These are phyloP conservation scores for Cryphonectria radicalis DNA, from an alignment of 2,329 filamentous ascomycete genomes.

Conservation along the genomic window DNA sequence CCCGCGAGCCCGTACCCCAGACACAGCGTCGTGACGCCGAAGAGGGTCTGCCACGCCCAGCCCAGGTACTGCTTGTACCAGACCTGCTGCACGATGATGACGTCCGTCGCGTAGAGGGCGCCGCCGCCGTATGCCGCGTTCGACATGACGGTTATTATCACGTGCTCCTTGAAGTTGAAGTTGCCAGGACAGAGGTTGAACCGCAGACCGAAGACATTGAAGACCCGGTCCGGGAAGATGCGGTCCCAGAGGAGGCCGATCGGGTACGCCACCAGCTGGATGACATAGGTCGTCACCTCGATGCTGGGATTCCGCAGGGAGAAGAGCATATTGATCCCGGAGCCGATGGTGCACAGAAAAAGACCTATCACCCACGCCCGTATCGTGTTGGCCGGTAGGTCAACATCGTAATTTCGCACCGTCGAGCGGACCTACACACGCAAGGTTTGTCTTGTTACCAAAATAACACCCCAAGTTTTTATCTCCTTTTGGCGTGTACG, in stretches of 20 bases:
- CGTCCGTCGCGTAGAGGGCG: constrained; percentile 59
- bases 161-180: constrained; percentile 67
- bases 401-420: constrained; percentile 67
- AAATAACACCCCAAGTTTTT: not conserved
- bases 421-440: constrained; percentile 61
- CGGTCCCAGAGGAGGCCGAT: constrained; percentile 59
- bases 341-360: constrained; percentile 64
- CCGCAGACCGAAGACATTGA: constrained; percentile 55
- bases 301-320: constrained; percentile 63
- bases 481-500: too few relatives aligned
- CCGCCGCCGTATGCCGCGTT: constrained; percentile 62
- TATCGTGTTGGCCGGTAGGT: constrained; percentile 66
- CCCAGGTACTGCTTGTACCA: constrained; percentile 61
- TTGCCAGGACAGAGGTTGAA: constrained; percentile 61
- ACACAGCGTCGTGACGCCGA: constrained; percentile 64
- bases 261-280: constrained; percentile 66
- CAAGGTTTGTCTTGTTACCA: constrained; percentile 15
- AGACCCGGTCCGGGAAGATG: constrained; percentile 57
- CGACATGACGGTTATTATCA: constrained; percentile 64
- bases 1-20: constrained; percentile 69
- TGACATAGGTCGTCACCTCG: constrained; percentile 63
- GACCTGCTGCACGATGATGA: constrained; percentile 55
- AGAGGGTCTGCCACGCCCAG: constrained; percentile 52
- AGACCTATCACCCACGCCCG: constrained; percentile 67
- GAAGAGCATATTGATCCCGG: constrained; percentile 65